Percentiles rank a stretch among this genome's conserved stretches.
These are phyloP conservation scores for Gnaphalium uliginosum DNA, from an alignment of 129 eudicot genomes.

Conservation along the genomic window DNA sequence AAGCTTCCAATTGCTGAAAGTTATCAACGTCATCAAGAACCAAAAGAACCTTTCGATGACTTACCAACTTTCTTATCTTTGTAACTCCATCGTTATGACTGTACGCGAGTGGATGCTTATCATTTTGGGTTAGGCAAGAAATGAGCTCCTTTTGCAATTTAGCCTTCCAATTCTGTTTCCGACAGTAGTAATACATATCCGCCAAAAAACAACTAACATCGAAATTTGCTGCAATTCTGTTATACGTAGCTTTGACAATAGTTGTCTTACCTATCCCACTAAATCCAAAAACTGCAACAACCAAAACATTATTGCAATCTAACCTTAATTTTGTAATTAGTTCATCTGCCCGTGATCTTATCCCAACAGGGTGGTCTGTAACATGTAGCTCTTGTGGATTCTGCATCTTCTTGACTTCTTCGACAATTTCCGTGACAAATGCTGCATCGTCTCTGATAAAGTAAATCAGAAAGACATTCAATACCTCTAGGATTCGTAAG, in stretches of 20 bases:
- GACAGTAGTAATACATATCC: slow-evolving; percentile 5
- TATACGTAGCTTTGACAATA: slow-evolving; percentile 14
- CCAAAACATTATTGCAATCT: slow-evolving; percentile 23
- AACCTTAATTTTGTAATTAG: slow-evolving; percentile 10
- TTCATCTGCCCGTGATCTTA: slow-evolving; percentile 26
- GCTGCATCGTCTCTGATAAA: slow-evolving; percentile 28
- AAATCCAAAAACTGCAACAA: slow-evolving; percentile 29
- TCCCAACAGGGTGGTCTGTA: slow-evolving; percentile 26
- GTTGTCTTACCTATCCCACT: slow-evolving; percentile 30
- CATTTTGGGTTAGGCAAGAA: neutral
- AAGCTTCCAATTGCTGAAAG: slow-evolving; percentile 21
- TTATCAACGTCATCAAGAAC: slow-evolving; percentile 36
- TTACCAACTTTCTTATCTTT: slow-evolving; percentile 18
- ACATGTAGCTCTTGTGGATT: slow-evolving; percentile 7
- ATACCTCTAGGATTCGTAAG: neutral
- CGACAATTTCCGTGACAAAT: slow-evolving; percentile 9
- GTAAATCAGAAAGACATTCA: neutral
- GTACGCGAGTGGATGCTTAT: neutral
- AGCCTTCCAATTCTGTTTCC: slow-evolving; percentile 8
- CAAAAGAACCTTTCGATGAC: slow-evolving; percentile 11
- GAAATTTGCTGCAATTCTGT: slow-evolving; percentile 15
- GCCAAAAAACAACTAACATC: slow-evolving; percentile 25
- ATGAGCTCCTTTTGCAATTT: slow-evolving; percentile 23
- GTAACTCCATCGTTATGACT: slow-evolving; percentile 13
- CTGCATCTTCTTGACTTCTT: slow-evolving; percentile 20